These are phyloP conservation scores for Hordeum pubiflorum DNA, from an alignment of 202 grass and related monocot species.

Conservation along the genomic window DNA sequence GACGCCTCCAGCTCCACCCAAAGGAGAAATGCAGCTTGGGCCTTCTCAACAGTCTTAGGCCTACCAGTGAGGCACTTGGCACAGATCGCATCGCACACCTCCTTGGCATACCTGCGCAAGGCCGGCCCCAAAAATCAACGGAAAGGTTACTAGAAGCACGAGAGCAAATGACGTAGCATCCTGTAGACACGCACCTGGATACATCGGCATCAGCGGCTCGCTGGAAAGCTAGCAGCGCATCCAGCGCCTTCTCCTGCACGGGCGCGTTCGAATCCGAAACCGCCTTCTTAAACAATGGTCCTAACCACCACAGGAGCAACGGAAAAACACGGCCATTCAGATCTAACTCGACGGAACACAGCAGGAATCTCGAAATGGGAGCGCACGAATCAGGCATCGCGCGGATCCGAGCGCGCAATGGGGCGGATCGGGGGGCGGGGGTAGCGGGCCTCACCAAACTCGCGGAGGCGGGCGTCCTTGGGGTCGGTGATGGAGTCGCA, in stretches of 20 bases:
- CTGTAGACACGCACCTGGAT: constrained; percentile 41
- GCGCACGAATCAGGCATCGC: constrained; percentile 1
- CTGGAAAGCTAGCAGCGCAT: constrained; percentile 81
- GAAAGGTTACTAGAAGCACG: not conserved
- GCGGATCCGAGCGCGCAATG: constrained; percentile 34
- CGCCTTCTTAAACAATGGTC: constrained; percentile 85
- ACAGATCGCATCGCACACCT: constrained; percentile 87
- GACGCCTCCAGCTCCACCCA: constrained; percentile 91
- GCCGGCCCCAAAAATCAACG: constrained; percentile 19
- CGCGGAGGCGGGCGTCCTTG: constrained; percentile 84
- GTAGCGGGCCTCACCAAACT: constrained; percentile 64
- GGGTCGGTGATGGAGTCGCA: constrained; percentile 93
- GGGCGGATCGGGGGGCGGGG: constrained; percentile 17
- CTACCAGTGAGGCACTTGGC: constrained; percentile 94
- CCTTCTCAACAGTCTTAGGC: constrained; percentile 96
- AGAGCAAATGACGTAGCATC: not conserved
- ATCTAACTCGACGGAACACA: constrained; percentile 32
- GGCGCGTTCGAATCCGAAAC: constrained; percentile 94
- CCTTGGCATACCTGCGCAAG: constrained; percentile 66
- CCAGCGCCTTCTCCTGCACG: constrained; percentile 92
- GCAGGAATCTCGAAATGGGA: constrained; percentile 11
- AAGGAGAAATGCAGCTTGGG: constrained; percentile 75
- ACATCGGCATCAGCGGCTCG: constrained; percentile 86
- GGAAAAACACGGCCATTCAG: constrained; percentile 26
- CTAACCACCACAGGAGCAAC: constrained; percentile 32